phyloP scores from a whole-genome alignment of 768 basidiomycete species.

The Fistulinella prunicolor region DNA sequence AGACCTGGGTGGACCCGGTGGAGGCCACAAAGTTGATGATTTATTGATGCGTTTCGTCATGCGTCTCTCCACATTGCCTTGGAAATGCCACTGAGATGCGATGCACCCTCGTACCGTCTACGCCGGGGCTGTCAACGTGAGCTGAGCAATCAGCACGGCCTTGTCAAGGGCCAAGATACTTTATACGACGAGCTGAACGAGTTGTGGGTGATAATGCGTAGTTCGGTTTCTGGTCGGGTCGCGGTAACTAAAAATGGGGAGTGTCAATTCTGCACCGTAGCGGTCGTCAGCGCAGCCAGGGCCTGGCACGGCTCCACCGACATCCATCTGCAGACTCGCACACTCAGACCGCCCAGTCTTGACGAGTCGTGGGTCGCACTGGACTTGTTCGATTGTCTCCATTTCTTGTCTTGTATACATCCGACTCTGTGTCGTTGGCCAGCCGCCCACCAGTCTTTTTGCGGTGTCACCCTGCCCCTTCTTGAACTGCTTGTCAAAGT shows the following conservation, averaged over 20 bases:
- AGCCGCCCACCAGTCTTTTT: too few species aligned
- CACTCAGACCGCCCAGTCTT: slow-evolving; percentile 8
- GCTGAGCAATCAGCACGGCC: too few species aligned
- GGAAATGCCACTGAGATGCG: slow-evolving; percentile 1
- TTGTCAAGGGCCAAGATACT: too few species aligned
- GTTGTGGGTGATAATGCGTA: neutral
- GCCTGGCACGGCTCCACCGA: slow-evolving; percentile 24
- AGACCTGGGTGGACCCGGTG: too few species aligned
- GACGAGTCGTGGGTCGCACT: too few species aligned
- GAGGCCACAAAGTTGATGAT: too few species aligned
- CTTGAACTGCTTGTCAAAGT: slow-evolving; percentile 15
- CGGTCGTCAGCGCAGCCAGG: slow-evolving; percentile 32
- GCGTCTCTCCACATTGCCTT: too few species aligned
- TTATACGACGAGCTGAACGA: too few species aligned
- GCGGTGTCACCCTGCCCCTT: too few species aligned
- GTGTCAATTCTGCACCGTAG: slow-evolving; percentile 23
- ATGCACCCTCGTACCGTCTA: too few species aligned
- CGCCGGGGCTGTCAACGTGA: too few species aligned
- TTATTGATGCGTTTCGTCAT: neutral
- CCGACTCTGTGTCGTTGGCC: slow-evolving; percentile 12
- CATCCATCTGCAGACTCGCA: slow-evolving; percentile 17
- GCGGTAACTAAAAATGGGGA: slow-evolving; percentile 22
- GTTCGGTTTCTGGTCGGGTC: slow-evolving; percentile 14
- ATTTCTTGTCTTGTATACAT: slow-evolving; percentile 19
- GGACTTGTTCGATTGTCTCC: neutral